phyloP scores from a whole-genome alignment of 345 rosid genomes.

The Hibiscus syriacus region DNA sequence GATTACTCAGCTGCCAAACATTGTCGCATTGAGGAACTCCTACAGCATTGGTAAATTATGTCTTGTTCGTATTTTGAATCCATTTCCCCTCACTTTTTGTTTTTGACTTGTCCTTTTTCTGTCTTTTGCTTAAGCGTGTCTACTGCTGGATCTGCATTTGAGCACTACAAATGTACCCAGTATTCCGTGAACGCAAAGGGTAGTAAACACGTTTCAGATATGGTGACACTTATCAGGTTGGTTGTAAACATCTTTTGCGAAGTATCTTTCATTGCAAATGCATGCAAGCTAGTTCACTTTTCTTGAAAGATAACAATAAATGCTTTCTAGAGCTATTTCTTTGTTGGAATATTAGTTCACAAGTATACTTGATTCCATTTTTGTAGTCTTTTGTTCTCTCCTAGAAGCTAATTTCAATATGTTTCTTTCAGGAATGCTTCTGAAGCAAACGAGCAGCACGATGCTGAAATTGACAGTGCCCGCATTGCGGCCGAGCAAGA shows the following conservation, averaged over 20 bases:
- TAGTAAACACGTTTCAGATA: constrained; percentile 40
- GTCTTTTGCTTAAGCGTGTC: constrained; percentile 44
- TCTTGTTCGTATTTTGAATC: background rate
- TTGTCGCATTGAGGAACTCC: constrained; percentile 77
- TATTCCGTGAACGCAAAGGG: constrained; percentile 55
- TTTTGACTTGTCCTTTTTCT: constrained; percentile 7
- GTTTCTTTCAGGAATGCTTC: constrained; percentile 50
- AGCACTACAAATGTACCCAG: constrained; percentile 30
- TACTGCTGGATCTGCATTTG: constrained; percentile 59
- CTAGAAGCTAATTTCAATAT: background rate
- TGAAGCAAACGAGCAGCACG: constrained; percentile 63
- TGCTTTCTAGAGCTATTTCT: background rate
- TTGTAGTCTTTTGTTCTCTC: background rate
- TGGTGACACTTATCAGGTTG: constrained; percentile 53
- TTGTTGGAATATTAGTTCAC: background rate
- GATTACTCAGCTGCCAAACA: constrained; percentile 84
- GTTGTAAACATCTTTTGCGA: constrained; percentile 7
- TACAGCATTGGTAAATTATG: constrained; percentile 64
- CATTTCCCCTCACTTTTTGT: background rate
- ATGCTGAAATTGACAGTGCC: constrained; percentile 56
- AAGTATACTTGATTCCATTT: background rate
- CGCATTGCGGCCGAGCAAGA: constrained; percentile 61
- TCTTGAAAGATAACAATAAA: background rate
- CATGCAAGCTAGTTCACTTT: background rate
- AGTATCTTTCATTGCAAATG: background rate